A percentile compares a stretch with the other conserved stretches of the same genome.
Evolutionary conservation across 140 eudicot species (phyloP).

Genomic region (Oenanthe javanica): DNA sequence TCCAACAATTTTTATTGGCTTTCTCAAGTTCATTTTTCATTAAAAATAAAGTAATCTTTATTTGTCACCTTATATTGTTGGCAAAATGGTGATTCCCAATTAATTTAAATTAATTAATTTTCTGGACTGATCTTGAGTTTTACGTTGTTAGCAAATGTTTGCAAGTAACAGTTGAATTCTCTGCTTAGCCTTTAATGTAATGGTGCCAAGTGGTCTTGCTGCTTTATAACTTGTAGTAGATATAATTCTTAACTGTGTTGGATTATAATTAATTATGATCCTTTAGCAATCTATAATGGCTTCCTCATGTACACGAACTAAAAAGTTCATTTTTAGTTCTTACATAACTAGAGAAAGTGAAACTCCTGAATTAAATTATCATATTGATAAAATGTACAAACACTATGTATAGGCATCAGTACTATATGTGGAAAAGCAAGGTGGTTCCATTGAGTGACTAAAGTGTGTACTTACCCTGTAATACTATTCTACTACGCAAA

Average conservation of each 20-base stretch:
- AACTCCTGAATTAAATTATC: background rate
- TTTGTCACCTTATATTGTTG: background rate
- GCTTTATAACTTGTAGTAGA: background rate
- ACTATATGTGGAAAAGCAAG: background rate
- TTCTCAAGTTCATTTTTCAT: background rate
- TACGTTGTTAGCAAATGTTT: background rate
- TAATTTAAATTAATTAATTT: background rate
- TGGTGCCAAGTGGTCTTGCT: background rate
- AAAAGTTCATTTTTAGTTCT: background rate
- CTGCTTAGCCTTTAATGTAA: background rate
- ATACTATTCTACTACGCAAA: background rate
- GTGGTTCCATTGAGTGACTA: background rate
- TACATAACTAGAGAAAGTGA: background rate
- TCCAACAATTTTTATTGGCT: background rate
- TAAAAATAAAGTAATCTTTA: background rate
- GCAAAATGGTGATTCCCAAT: background rate
- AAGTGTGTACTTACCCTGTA: background rate
- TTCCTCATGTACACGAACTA: background rate
- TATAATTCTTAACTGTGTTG: background rate
- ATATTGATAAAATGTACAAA: background rate
- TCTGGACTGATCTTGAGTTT: background rate
- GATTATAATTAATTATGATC: background rate
- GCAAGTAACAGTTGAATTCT: background rate
- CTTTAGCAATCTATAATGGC: background rate
- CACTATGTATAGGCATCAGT: background rate